phyloP scores from a whole-genome alignment of 169 alveolate species.

The Theileria parva region DNA sequence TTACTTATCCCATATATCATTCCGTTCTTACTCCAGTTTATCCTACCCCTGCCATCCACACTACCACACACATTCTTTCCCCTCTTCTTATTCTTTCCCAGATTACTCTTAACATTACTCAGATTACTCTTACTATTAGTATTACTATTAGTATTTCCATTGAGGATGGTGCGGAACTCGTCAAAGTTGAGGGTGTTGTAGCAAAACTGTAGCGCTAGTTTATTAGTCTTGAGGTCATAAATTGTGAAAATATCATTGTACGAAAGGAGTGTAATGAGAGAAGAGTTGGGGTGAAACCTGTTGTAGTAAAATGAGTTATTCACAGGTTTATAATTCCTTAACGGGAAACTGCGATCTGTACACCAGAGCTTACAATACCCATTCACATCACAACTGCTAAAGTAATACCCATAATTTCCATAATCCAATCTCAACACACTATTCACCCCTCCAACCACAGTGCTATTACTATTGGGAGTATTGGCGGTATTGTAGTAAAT shows the following conservation, averaged over 20 bases:
- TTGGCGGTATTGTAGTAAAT: background rate
- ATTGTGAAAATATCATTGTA: conserved; percentile 44
- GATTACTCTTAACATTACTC: too few species aligned
- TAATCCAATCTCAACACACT: conserved; percentile 46
- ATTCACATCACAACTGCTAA: conserved; percentile 54
- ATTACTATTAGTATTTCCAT: background rate
- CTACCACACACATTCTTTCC: background rate
- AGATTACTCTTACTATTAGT: too few species aligned
- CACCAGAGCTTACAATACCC: conserved; percentile 66
- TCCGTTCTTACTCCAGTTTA: conserved; percentile 26
- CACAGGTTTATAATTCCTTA: conserved; percentile 46
- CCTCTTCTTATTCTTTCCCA: too few species aligned
- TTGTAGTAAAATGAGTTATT: conserved; percentile 33
- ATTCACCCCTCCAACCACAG: conserved; percentile 44
- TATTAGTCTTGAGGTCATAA: conserved; percentile 33
- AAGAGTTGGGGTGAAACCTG: conserved; percentile 63
- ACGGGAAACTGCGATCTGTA: conserved; percentile 66
- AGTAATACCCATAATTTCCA: conserved; percentile 57
- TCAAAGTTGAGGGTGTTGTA: background rate
- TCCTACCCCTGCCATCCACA: background rate
- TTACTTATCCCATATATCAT: conserved; percentile 28
- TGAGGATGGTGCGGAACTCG: background rate
- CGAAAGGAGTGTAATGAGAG: conserved; percentile 45
- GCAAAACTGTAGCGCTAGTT: background rate
- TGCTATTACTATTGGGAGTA: background rate